These are phyloP conservation scores for Eutypella sp. DNA, from an alignment of 2,329 filamentous ascomycete genomes.

Conservation along the genomic window DNA sequence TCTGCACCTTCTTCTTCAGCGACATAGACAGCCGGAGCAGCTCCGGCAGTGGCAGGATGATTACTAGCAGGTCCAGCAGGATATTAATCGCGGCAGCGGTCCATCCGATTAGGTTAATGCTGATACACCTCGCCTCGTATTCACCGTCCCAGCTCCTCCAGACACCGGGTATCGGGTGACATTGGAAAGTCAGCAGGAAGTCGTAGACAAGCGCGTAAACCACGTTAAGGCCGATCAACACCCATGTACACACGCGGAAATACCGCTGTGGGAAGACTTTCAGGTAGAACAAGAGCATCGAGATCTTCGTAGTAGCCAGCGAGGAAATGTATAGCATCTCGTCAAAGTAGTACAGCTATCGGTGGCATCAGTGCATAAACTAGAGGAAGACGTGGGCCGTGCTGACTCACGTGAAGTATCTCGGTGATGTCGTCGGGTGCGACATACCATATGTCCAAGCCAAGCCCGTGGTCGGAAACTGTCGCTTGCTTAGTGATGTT, in stretches of 20 bases:
- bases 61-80: conserved; percentile 23
- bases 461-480: conserved; percentile 36
- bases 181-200: conserved; percentile 25
- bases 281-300: conserved; percentile 33
- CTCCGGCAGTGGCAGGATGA: conserved; percentile 27
- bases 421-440: conserved; percentile 35
- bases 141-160: conserved; percentile 29
- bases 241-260: conserved; percentile 20
- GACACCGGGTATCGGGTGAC: conserved; percentile 23
- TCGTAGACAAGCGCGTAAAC: conserved; percentile 21
- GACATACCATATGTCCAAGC: conserved; percentile 40
- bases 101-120: conserved; percentile 28
- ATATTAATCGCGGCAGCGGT: conserved; percentile 28
- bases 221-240: conserved; percentile 25
- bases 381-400: no score
- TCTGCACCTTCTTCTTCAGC: conserved; percentile 25
- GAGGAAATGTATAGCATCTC: conserved; percentile 25
- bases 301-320: conserved; percentile 28
- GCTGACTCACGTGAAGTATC: conserved; percentile 30
- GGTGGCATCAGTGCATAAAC: not conserved
- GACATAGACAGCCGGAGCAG: conserved; percentile 24
- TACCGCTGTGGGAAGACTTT: conserved; percentile 26
- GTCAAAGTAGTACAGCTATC: conserved; percentile 25
- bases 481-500: conserved; percentile 6
- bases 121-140: conserved; percentile 25